phyloP scores from a whole-genome alignment of 495 filamentous ascomycete genomes.

The Penicillium ochrochloron region DNA sequence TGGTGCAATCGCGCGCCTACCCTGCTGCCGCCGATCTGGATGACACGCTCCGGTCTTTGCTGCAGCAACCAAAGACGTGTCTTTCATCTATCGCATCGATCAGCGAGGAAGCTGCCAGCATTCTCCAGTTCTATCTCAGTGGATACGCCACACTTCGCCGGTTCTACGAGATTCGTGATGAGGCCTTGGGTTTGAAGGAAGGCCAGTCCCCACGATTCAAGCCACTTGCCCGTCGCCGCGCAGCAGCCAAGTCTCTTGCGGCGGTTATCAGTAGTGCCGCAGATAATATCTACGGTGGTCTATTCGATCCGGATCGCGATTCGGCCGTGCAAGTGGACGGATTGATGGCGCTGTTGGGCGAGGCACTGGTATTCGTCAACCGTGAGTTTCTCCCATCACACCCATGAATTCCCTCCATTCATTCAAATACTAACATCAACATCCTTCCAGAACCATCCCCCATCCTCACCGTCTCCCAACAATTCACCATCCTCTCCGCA shows the following conservation, averaged over 20 bases:
- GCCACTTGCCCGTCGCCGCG: conserved; percentile 60
- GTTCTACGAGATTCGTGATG: conserved; percentile 86
- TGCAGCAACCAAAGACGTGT: conserved; percentile 67
- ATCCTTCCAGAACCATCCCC: conserved; percentile 39
- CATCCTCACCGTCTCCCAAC: conserved; percentile 59
- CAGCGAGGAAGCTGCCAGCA: conserved; percentile 76
- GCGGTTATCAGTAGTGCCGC: conserved; percentile 81
- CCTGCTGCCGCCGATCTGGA: conserved; percentile 72
- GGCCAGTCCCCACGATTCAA: conserved; percentile 50
- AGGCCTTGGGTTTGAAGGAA: conserved; percentile 47
- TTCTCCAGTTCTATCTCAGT: conserved; percentile 81
- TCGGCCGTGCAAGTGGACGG: conserved; percentile 85
- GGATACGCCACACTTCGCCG: conserved; percentile 87
- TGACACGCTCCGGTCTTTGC: conserved; percentile 63
- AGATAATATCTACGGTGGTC: conserved; percentile 85
- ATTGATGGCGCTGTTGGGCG: conserved; percentile 80
- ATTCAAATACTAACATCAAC: background rate
- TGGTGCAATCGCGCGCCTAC: conserved; percentile 80
- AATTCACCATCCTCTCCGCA: conserved; percentile 75
- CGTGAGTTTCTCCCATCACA: conserved; percentile 45
- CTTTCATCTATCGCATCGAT: conserved; percentile 65
- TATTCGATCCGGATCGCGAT: conserved; percentile 77
- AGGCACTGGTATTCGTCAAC: conserved; percentile 75
- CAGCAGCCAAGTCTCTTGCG: conserved; percentile 72
- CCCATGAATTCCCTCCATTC: background rate